Percentiles rank a stretch among this genome's conserved stretches.
Evolutionary conservation across 192 early-diverging fungal species (phyloP).

Genomic region (Coemansia sp.): DNA sequence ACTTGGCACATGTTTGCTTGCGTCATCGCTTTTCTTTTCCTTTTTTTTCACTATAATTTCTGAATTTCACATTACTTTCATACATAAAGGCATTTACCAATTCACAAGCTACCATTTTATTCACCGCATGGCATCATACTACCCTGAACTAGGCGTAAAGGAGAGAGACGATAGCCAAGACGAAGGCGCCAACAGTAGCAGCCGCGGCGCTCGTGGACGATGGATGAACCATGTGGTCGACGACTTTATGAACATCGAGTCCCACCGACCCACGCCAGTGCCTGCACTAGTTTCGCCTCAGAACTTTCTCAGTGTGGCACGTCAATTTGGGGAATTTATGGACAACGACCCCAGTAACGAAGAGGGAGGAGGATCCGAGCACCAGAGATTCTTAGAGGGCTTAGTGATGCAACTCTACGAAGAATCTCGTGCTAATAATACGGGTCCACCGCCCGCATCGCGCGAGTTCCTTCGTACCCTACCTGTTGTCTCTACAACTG

Average conservation of each 20-base stretch:
- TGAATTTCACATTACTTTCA: background rate
- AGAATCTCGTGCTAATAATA: constrained; percentile 32
- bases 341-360: constrained; percentile 10
- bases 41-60: background rate
- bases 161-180: constrained; percentile 30
- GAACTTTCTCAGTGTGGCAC: constrained; percentile 36
- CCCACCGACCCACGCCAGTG: constrained; percentile 40
- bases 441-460: constrained; percentile 50
- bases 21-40: constrained; percentile 12
- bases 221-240: constrained; percentile 44
- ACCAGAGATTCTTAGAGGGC: constrained; percentile 45
- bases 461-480: constrained; percentile 41
- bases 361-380: constrained; percentile 13
- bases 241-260: constrained; percentile 42
- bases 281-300: constrained; percentile 36
- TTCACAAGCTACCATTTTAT: constrained; percentile 4
- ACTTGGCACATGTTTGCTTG: background rate
- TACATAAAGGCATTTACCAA: background rate
- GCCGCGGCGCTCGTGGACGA: constrained; percentile 14
- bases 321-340: constrained; percentile 42
- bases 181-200: constrained; percentile 8
- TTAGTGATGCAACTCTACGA: constrained; percentile 46
- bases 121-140: constrained; percentile 42
- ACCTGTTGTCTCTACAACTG: constrained; percentile 8
- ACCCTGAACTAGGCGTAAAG: constrained; percentile 34